Evolutionary conservation across 2,329 filamentous ascomycete genomes (phyloP), one percentile per base, ranked within the genome.

Genomic region (Claviceps humidiphila): DNA sequence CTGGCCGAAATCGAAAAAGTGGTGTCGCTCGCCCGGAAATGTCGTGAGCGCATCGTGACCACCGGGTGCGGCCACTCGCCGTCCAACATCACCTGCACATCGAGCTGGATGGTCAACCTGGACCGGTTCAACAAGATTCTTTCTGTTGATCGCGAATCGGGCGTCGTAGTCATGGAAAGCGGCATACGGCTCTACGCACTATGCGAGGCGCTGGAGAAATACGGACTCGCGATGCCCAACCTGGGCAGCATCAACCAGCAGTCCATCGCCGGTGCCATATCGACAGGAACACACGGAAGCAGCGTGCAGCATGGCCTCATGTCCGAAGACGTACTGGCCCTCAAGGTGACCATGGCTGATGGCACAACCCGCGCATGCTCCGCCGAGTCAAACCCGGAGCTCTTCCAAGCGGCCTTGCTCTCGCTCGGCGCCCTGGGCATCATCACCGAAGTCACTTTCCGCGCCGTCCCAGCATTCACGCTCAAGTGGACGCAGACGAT

Each of bases 201-300:
- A 53, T 85, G 89, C 56, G 75, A 78, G 44, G 80, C 82, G 61
- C 80, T 96, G 37, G 88, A 87, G 58, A 75, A 78, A 51, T 70
- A 83, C 60, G 89, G 88, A 1, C 75, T 95, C 57, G 89, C 89
- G 2, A 84, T 98, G 78, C 86, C 87, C 30, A 96, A 94, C 65
- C 73, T 97, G 46, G 93, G 93, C 39, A 95, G 89, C 66, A 98
- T 98, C 68, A 89, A 96, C 66, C 81, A 89, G 61, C 93, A 98
- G 74, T 93, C 87, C 54, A 84, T 97, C 56, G 89, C 88, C 1
- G 93, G 93, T 30, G 90, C 89, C 14, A 94, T 97, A 55, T 84
- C 87, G 20, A 98, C 93, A 0, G 90, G 87, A 16, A 97, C 93
- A 0, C 93, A 98, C 66, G 93, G 93, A 44, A 94, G 87, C 61